Conservation (phyloP, 1,284 basidiomycete genomes). For the Apiotrichum sp. region DNA sequence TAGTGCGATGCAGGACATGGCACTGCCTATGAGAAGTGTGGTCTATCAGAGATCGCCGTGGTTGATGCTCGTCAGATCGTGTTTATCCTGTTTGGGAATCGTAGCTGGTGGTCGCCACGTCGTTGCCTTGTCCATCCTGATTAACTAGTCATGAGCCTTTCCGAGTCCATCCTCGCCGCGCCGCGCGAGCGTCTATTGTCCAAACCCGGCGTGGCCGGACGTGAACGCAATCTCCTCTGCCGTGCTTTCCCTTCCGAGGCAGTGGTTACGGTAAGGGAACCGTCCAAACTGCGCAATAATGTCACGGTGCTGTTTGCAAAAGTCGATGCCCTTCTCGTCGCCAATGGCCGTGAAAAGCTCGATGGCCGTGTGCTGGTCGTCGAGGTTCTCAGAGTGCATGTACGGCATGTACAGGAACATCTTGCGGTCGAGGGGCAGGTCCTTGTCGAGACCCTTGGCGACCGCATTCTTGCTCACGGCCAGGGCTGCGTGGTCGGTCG, state of each 20-base stretch:
- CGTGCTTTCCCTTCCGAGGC: conserved; percentile 3
- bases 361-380: conserved; percentile 6
- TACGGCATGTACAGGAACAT: conserved; percentile 11
- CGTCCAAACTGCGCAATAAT: conserved; percentile 6
- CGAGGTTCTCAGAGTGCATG: conserved; percentile 7
- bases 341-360: neutral
- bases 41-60: no score
- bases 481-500: conserved; percentile 7
- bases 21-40: no score
- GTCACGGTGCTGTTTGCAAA: conserved; percentile 2
- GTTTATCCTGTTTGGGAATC: no score
- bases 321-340: neutral
- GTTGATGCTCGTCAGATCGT: no score
- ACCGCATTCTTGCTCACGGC: conserved; percentile 3
- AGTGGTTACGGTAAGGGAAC: conserved; percentile 8
- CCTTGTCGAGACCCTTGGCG: conserved; percentile 3
- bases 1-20: no score
- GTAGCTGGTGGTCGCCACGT: no score
- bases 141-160: no score
- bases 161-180: no score
- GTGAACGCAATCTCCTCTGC: conserved; percentile 3
- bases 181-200: neutral
- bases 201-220: neutral
- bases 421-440: neutral
- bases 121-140: no score